Evolutionary conservation across 2,329 filamentous ascomycete genomes (phyloP).

Genomic region (Gnomoniopsis smithogilvyi): DNA sequence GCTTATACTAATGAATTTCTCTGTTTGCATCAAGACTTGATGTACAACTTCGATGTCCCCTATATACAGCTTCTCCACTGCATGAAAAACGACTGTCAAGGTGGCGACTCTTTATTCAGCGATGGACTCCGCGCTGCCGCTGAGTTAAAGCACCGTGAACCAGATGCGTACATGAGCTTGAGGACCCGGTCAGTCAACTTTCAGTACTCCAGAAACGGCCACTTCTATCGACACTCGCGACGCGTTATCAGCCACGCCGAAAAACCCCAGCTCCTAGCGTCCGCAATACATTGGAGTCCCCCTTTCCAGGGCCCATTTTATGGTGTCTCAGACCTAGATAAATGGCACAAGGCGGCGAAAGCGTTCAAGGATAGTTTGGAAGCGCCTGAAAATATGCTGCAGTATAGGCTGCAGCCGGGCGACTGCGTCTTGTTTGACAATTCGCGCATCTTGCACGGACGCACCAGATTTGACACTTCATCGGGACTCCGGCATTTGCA

Average conservation of each 20-base stretch:
- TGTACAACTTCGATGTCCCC: constrained; percentile 79
- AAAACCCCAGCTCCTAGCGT: constrained; percentile 46
- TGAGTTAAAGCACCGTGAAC: constrained; percentile 29
- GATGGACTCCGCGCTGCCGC: constrained; percentile 65
- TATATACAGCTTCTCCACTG: constrained; percentile 88
- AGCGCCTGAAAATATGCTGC: constrained; percentile 54
- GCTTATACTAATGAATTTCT: constrained; percentile 83
- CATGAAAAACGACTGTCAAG: constrained; percentile 72
- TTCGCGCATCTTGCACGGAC: constrained; percentile 76
- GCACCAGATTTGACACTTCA: constrained; percentile 67
- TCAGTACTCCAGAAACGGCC: constrained; percentile 59
- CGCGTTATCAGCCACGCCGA: constrained; percentile 55
- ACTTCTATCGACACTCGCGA: constrained; percentile 63
- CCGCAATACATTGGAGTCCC: constrained; percentile 2
- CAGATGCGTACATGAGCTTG: constrained; percentile 35
- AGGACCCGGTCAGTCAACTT: constrained; percentile 47
- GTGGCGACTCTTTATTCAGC: constrained; percentile 83
- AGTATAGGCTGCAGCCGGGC: constrained; percentile 72
- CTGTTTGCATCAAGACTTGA: constrained; percentile 88
- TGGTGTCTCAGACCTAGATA: too few relatives aligned
- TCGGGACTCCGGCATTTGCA: constrained; percentile 76
- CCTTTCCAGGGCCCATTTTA: constrained; percentile 6
- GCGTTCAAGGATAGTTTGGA: constrained; percentile 61
- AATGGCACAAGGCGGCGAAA: constrained; percentile 48
- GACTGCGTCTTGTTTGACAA: constrained; percentile 96